Conservation (phyloP, 2,329 filamentous ascomycete genomes). For the Arachnomyces sp. region DNA sequence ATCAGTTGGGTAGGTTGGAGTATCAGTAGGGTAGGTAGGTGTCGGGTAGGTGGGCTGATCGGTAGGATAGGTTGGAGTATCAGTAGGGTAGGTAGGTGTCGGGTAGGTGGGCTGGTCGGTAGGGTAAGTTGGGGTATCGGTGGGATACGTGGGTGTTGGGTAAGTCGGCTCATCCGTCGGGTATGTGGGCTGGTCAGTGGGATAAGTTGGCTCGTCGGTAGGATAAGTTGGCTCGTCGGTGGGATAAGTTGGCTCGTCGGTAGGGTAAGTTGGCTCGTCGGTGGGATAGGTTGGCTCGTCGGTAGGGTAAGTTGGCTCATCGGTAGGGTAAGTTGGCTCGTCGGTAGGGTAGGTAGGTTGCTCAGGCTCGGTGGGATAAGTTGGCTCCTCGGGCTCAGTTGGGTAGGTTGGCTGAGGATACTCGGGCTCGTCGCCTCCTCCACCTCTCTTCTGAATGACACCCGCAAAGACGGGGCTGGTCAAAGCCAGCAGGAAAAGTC, state of each 20-base stretch:
- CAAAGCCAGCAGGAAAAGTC: constrained; percentile 18
- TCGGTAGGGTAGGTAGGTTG: too few relatives aligned
- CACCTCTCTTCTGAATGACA: constrained; percentile 9
- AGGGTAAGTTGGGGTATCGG: neutral
- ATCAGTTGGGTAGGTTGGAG: neutral
- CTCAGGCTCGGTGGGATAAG: too few relatives aligned
- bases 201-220: neutral
- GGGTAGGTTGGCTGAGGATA: neutral
- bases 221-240: too few relatives aligned
- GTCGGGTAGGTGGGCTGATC: neutral
- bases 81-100: neutral
- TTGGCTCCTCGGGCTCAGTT: neutral
- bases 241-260: too few relatives aligned
- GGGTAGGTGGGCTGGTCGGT: too few relatives aligned
- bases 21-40: neutral
- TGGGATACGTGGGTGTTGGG: neutral
- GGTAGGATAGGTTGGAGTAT: constrained; percentile 1
- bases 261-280: too few relatives aligned
- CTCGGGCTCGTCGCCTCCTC: constrained; percentile 10
- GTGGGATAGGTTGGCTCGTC: too few relatives aligned
- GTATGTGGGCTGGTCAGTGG: neutral
- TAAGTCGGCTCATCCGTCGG: neutral
- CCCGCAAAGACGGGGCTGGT: constrained; percentile 16
- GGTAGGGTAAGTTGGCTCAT: too few relatives aligned
- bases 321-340: too few relatives aligned